phyloP scores from a whole-genome alignment of 257 asterid species.

The Solanum ossicruentum region DNA sequence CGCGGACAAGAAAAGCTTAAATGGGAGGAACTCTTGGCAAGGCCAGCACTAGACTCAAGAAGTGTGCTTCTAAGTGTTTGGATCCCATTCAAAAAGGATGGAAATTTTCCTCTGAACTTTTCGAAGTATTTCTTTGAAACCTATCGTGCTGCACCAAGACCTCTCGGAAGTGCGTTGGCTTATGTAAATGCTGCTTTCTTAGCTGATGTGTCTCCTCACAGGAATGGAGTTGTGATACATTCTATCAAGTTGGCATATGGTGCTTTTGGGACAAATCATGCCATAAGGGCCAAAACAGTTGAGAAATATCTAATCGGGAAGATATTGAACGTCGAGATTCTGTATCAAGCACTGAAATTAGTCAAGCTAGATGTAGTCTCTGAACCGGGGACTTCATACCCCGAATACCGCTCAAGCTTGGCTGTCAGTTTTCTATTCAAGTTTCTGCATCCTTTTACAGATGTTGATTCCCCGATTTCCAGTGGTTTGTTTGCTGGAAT shows the following conservation, averaged over 20 bases:
- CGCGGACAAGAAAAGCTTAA: slow-evolving; percentile 17
- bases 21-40: slow-evolving; percentile 35
- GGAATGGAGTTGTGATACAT: slow-evolving; percentile 22
- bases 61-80: slow-evolving; percentile 39
- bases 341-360: slow-evolving; percentile 32
- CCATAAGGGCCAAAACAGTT: slow-evolving; percentile 36
- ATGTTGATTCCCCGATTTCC: neutral
- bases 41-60: slow-evolving; percentile 35
- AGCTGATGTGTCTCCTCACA: slow-evolving; percentile 29
- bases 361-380: slow-evolving; percentile 34
- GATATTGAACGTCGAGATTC: slow-evolving; percentile 11
- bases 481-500: slow-evolving; percentile 4
- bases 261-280: slow-evolving; percentile 42
- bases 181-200: slow-evolving; percentile 57
- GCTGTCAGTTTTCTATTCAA: slow-evolving; percentile 47
- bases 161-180: slow-evolving; percentile 62
- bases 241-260: slow-evolving; percentile 39
- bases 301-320: slow-evolving; percentile 41
- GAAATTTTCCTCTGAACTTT: neutral
- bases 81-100: slow-evolving; percentile 27
- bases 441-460: slow-evolving; percentile 27
- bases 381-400: slow-evolving; percentile 34
- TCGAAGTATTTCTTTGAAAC: slow-evolving; percentile 33
- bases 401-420: slow-evolving; percentile 45
- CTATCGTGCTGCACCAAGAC: slow-evolving; percentile 62